A percentile compares a stretch with the other conserved stretches of the same genome.
These are phyloP conservation scores for Marasmius sp. DNA, from an alignment of 1,284 basidiomycete genomes.

Conservation along the genomic window DNA sequence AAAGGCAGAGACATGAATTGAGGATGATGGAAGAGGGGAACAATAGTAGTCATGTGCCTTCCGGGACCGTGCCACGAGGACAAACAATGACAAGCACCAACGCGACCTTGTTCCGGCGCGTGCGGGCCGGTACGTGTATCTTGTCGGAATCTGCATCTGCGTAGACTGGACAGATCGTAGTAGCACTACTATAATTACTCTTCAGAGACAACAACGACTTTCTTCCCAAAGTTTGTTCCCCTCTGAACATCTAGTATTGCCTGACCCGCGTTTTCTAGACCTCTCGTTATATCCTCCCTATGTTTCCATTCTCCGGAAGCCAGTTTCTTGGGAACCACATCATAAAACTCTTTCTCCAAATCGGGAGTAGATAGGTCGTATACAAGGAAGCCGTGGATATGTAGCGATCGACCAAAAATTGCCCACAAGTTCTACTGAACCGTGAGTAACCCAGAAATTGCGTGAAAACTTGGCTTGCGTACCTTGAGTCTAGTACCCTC, in stretches of 20 bases:
- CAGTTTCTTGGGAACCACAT: constrained; percentile 42
- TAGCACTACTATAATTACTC: neutral
- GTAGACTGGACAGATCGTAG: neutral
- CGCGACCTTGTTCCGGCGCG: neutral
- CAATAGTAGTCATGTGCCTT: neutral
- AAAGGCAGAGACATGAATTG: neutral
- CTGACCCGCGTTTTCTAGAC: constrained; percentile 38
- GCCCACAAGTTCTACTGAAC: constrained; percentile 12
- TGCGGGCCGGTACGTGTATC: no score
- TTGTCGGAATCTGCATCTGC: neutral
- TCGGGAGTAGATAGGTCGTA: constrained; percentile 25
- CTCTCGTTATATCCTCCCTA: constrained; percentile 40
- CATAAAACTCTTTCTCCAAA: constrained; percentile 34
- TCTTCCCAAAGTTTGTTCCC: constrained; percentile 49
- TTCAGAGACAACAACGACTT: constrained; percentile 35
- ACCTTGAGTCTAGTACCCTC: neutral
- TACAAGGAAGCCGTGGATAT: constrained; percentile 54
- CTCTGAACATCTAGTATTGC: constrained; percentile 42
- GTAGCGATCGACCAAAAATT: constrained; percentile 44
- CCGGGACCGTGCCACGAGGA: neutral
- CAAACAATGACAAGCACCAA: neutral
- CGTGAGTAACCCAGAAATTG: neutral
- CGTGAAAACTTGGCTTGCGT: neutral
- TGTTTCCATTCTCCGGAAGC: constrained; percentile 50
- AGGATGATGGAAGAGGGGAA: neutral